Evolutionary conservation across 1,284 basidiomycete species (phyloP).

Genomic region (Malassezia dermatis): DNA sequence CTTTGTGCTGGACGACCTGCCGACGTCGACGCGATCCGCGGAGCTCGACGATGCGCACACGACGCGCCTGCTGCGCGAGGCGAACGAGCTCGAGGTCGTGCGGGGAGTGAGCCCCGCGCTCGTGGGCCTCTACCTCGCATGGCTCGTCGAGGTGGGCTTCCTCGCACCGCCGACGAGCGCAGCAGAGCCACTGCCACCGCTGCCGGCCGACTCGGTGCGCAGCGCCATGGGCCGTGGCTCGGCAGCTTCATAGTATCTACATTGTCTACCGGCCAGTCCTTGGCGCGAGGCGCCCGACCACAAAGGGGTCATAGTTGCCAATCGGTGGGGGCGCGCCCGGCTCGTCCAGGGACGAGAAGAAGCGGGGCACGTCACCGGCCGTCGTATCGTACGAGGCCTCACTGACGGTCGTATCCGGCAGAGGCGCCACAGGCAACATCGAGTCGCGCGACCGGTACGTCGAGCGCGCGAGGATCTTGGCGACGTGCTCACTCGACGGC

Average conservation of each 20-base stretch:
- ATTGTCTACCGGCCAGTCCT: not conserved
- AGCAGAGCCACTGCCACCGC: conserved; percentile 24
- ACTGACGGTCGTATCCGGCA: not conserved
- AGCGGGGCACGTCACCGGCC: not conserved
- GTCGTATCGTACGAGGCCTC: not conserved
- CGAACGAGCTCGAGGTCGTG: conserved; percentile 50
- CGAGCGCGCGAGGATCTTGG: conserved; percentile 31
- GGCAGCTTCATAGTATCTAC: conserved; percentile 17
- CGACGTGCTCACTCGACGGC: conserved; percentile 25
- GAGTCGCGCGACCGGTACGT: conserved; percentile 14
- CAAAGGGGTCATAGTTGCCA: not conserved
- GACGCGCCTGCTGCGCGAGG: conserved; percentile 56
- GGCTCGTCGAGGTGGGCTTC: conserved; percentile 80
- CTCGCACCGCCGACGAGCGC: conserved; percentile 49
- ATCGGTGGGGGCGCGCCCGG: not conserved
- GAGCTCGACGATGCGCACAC: conserved; percentile 83
- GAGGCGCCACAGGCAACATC: conserved; percentile 4
- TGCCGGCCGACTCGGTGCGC: conserved; percentile 22
- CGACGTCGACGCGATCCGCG: conserved; percentile 88
- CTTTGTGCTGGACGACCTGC: conserved; percentile 92
- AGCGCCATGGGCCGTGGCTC: conserved; percentile 45
- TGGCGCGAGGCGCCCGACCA: not conserved
- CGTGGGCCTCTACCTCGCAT: conserved; percentile 83
- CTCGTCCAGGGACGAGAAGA: not conserved
- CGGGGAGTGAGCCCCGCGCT: conserved; percentile 66